These are phyloP conservation scores for Apium graveolens DNA, from an alignment of 129 eudicot genomes.

Conservation along the genomic window DNA sequence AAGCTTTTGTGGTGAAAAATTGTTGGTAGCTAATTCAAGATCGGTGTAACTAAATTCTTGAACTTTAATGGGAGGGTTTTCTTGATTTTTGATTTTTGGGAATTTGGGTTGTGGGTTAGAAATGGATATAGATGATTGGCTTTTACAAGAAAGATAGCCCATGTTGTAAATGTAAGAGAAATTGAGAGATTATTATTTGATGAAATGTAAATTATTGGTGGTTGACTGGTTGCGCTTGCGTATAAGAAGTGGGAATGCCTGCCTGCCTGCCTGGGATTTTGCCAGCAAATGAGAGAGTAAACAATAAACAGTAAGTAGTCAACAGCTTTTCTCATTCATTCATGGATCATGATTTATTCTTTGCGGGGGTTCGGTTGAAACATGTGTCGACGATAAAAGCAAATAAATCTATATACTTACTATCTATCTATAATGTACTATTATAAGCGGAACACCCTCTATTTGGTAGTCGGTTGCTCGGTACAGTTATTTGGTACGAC, in stretches of 20 bases:
- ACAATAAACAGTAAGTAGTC: background rate
- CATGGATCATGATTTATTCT: background rate
- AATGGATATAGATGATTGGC: constrained; percentile 47
- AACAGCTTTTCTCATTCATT: background rate
- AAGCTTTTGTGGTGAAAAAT: constrained; percentile 68
- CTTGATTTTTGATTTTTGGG: constrained; percentile 2
- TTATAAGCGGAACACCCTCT: too few species aligned
- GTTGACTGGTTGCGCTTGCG: constrained; percentile 7
- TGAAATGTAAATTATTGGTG: background rate
- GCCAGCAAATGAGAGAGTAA: background rate
- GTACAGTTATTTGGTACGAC: too few species aligned
- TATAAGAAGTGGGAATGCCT: background rate
- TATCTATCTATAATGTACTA: too few species aligned
- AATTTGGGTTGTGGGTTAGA: constrained; percentile 23
- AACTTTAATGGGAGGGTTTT: constrained; percentile 34
- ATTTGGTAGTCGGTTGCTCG: too few species aligned
- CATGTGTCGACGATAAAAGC: background rate
- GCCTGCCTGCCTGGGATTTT: background rate
- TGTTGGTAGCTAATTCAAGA: constrained; percentile 66
- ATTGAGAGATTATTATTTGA: too few species aligned
- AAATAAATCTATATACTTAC: too few species aligned
- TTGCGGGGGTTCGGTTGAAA: background rate
- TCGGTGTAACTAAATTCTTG: constrained; percentile 64
- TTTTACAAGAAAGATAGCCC: constrained; percentile 79
- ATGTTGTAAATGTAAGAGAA: constrained; percentile 9